Base-by-base conservation (phyloP, 768 basidiomycete genomes). In the Coprinopsis strossmayeri region DNA sequence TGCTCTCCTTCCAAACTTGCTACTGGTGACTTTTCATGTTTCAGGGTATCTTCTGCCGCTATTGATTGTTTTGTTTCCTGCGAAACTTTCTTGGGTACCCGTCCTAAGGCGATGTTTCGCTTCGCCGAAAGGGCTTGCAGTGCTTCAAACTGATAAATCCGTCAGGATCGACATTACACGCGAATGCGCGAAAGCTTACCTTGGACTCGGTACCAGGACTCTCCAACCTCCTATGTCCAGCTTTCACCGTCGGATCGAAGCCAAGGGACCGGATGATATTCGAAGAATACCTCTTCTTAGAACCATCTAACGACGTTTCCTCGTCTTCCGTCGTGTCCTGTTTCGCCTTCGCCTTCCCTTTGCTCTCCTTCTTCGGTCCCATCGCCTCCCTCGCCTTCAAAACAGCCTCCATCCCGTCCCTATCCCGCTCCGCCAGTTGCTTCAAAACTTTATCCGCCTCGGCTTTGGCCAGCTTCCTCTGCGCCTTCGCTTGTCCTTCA, bases 401-500 rank as follows among this genome's bases (percentile, higher is more conserved):
- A 15, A 87, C 81, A 13, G 73, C 74, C 54, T 65, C 77, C 76
- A 81, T 84, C 5, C 85, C 85, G 23, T 82, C 77, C 59, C 73
- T 79, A 56, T 89, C 87, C 40, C 77, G 67, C 54, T 77, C 70
- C 52, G 91, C 59, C 34, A 92, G 63, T 32, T 63, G 61, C 62
- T 82, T 73, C 56, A 94, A 62, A 18, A 74, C 70, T 34, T 64
- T 68, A 48, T 93, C 91, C 1, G 77, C 71, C 41, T 84, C 78
- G 49, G 74, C 73, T 7, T 71, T 74, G 15, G 73, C 74, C 11
- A 77, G 53, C 59, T 74, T 75, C 38, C 91, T 77, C 54, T 81
- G 81, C 3, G 85, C 81, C 57, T 75, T 85, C 17, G 85, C 86
- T 57, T 91, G 87, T 1, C 84, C 84, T 46, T 85, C 85, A 15